These are phyloP conservation scores for Cercospora zeae-maydis DNA, from an alignment of 2,329 filamentous ascomycete genomes.

Conservation along the genomic window DNA sequence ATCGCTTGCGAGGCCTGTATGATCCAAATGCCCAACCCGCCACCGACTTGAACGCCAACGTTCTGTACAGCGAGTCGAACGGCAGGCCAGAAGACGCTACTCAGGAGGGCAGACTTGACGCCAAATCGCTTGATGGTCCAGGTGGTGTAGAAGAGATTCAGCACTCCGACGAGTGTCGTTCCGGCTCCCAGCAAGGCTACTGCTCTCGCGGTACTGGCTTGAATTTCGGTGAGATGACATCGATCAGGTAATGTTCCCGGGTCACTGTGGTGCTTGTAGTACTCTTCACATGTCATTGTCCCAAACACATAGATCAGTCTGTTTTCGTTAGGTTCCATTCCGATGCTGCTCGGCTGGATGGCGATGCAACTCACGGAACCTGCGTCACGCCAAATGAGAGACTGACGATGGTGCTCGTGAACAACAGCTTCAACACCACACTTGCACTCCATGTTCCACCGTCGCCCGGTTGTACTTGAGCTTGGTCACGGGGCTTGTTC, in stretches of 20 bases:
- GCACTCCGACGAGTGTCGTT: constrained; percentile 64
- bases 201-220: constrained; percentile 61
- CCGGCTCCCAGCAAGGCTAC: constrained; percentile 64
- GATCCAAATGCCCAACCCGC: constrained; percentile 61
- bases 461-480: background rate
- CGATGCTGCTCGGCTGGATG: background rate
- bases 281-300: constrained; percentile 68
- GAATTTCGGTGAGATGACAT: constrained; percentile 60
- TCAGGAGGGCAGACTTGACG: constrained; percentile 58
- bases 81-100: constrained; percentile 63
- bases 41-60: constrained; percentile 60
- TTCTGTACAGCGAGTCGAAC: constrained; percentile 62
- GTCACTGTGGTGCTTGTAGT: constrained; percentile 58
- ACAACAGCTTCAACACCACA: constrained; percentile 47
- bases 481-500: background rate
- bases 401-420: constrained; percentile 60
- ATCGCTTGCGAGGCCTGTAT: constrained; percentile 66
- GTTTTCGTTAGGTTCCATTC: constrained; percentile 1
- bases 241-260: constrained; percentile 47
- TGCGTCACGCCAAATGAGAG: constrained; percentile 51
- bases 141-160: constrained; percentile 65
- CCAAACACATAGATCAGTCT: constrained; percentile 62
- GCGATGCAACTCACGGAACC: constrained; percentile 38
- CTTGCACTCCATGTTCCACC: constrained; percentile 24
- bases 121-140: constrained; percentile 65